A percentile compares a stretch with the other conserved stretches of the same genome.
These are phyloP conservation scores for Teratosphaeriaceae sp. DNA, from an alignment of 2,329 filamentous ascomycete species.

Conservation along the genomic window DNA sequence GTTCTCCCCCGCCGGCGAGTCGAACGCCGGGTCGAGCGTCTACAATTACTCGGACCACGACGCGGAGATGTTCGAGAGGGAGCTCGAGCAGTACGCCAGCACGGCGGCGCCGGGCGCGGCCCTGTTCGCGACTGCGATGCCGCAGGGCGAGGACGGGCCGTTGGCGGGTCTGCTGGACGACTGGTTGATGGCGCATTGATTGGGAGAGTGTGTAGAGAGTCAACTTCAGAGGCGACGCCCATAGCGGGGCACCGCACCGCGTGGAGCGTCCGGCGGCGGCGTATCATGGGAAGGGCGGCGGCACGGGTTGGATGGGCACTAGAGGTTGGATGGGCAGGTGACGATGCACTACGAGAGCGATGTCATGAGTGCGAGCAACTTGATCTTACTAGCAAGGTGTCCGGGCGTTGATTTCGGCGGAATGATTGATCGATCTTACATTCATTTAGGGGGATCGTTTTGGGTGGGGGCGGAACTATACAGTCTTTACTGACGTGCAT, in stretches of 20 bases:
- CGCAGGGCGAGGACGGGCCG: not conserved
- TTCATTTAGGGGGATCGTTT: not conserved
- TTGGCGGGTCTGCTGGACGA: conserved; percentile 8
- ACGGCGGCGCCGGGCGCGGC: not conserved
- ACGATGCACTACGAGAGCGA: too few relatives aligned
- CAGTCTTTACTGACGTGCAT: not conserved
- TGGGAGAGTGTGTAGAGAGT: conserved; percentile 15
- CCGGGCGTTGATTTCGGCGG: not conserved
- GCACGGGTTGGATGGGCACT: too few relatives aligned
- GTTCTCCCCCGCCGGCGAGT: conserved; percentile 24
- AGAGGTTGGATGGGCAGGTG: too few relatives aligned
- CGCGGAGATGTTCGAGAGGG: not conserved
- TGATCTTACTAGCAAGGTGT: too few relatives aligned
- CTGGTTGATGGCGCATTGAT: conserved; percentile 13
- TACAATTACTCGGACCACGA: conserved; percentile 16
- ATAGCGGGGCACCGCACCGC: too few relatives aligned
- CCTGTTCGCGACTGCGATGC: not conserved
- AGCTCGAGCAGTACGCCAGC: not conserved
- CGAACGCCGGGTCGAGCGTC: conserved; percentile 20
- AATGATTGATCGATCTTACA: not conserved
- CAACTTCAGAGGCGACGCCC: not conserved
- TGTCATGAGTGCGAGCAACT: not conserved
- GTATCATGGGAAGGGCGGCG: too few relatives aligned
- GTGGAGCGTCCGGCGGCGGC: too few relatives aligned
- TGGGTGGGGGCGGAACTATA: not conserved